Percentiles rank a stretch among this genome's conserved stretches.
These are phyloP conservation scores for Arthrinium phaeospermum DNA, from an alignment of 2,329 filamentous ascomycete genomes.

Conservation along the genomic window DNA sequence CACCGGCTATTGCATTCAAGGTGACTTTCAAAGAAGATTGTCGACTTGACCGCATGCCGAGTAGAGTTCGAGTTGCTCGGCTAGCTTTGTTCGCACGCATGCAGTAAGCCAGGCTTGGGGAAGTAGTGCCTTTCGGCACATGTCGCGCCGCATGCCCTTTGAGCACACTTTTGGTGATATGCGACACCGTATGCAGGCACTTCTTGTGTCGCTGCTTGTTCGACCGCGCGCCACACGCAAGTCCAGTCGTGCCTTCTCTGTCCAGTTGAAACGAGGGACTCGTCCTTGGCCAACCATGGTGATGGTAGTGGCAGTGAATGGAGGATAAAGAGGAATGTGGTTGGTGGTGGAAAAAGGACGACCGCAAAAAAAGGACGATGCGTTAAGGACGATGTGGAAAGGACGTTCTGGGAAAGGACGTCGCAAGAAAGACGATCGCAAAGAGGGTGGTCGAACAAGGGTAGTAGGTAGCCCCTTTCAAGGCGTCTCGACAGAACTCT, in stretches of 20 bases:
- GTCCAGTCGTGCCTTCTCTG: constrained; percentile 26
- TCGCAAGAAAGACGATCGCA: not conserved
- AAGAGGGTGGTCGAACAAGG: no score
- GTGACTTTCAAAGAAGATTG: no score
- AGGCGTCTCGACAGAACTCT: no score
- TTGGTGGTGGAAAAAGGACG: not conserved
- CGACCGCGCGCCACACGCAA: constrained; percentile 51
- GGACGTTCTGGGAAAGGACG: no score
- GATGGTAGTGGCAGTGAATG: not conserved
- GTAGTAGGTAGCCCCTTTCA: no score
- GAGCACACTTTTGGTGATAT: constrained; percentile 71
- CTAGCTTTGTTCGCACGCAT: constrained; percentile 66
- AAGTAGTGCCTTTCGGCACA: constrained; percentile 66
- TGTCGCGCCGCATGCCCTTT: constrained; percentile 65
- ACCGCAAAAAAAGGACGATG: not conserved
- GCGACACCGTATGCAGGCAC: constrained; percentile 68
- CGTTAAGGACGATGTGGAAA: no score
- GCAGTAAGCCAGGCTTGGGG: constrained; percentile 70
- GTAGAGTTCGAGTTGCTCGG: constrained; percentile 67
- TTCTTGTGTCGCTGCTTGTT: constrained; percentile 64
- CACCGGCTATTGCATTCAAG: no score
- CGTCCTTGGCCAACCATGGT: not conserved
- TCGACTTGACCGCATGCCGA: constrained; percentile 66
- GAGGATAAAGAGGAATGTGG: not conserved
- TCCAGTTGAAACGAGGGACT: constrained; percentile 31